Percentiles rank a stretch among this genome's conserved stretches.
phyloP scores from a whole-genome alignment of 305 asterid genomes.

The Fraxinus nigra region DNA sequence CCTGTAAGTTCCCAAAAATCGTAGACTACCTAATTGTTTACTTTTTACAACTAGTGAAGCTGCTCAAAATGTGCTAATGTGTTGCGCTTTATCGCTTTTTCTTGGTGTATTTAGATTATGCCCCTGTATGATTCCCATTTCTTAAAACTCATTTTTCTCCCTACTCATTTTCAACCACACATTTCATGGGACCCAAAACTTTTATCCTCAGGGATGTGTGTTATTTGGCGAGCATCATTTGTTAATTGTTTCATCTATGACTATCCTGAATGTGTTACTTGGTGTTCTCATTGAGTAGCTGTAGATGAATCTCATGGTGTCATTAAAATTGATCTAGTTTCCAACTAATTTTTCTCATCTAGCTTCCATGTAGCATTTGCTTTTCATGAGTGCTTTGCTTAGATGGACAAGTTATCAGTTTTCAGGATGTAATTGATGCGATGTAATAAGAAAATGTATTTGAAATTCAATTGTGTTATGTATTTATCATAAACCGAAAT shows the following conservation, averaged over 20 bases:
- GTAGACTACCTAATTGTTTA: constrained; percentile 1
- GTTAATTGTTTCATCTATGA: neutral
- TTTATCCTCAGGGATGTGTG: neutral
- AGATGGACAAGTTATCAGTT: neutral
- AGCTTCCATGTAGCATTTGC: neutral
- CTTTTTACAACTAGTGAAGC: constrained; percentile 17
- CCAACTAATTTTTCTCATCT: neutral
- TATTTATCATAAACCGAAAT: neutral
- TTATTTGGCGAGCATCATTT: neutral
- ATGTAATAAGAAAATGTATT: neutral
- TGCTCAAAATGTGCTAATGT: neutral
- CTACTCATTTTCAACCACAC: neutral
- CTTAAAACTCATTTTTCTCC: neutral
- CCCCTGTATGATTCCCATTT: neutral
- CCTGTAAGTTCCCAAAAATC: constrained; percentile 69
- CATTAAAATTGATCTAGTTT: neutral
- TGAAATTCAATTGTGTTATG: neutral
- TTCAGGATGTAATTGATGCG: neutral
- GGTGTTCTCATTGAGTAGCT: neutral
- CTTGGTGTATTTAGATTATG: neutral
- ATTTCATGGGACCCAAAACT: neutral
- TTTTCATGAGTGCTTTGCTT: neutral
- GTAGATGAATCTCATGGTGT: neutral
- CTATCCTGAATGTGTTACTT: neutral
- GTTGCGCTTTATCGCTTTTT: constrained; percentile 4